A percentile compares a stretch with the other conserved stretches of the same genome.
Conservation (phyloP, 78 protist genomes). For the Tieghemostelium lacteum region DNA sequence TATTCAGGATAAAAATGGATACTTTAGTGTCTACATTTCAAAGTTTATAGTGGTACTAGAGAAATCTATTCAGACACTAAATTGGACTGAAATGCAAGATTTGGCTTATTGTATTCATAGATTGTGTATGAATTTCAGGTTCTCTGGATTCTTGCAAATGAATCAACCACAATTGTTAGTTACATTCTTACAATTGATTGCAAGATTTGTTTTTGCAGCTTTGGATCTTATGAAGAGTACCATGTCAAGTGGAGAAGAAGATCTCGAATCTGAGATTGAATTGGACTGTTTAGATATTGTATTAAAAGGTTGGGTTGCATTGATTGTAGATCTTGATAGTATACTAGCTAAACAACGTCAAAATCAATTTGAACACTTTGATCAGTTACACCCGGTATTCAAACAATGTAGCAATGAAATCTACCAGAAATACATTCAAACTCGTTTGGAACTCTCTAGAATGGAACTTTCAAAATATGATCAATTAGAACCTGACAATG, state of each 20-base stretch:
- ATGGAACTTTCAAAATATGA: constrained; percentile 12
- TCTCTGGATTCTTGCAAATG: background rate
- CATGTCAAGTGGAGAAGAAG: constrained; percentile 29
- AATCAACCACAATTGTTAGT: background rate
- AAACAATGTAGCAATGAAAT: constrained; percentile 31
- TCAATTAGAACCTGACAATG: background rate
- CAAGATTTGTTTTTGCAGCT: constrained; percentile 20
- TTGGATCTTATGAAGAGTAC: constrained; percentile 6
- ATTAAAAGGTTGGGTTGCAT: constrained; percentile 34
- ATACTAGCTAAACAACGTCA: background rate
- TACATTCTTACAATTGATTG: constrained; percentile 7
- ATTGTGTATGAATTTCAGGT: constrained; percentile 26
- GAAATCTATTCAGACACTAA: constrained; percentile 11
- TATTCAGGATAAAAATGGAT: background rate
- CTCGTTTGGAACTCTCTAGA: constrained; percentile 33
- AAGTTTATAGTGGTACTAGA: background rate
- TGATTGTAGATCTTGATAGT: constrained; percentile 19
- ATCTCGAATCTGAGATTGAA: constrained; percentile 64
- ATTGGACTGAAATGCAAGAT: constrained; percentile 64
- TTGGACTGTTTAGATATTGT: constrained; percentile 33
- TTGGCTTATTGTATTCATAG: constrained; percentile 1
- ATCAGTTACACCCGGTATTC: too few relatives aligned
- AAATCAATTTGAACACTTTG: background rate
- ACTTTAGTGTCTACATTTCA: background rate
- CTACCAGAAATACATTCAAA: constrained; percentile 24